These are phyloP conservation scores for Peniophora sp. DNA, from an alignment of 1,284 basidiomycete genomes.

Conservation along the genomic window DNA sequence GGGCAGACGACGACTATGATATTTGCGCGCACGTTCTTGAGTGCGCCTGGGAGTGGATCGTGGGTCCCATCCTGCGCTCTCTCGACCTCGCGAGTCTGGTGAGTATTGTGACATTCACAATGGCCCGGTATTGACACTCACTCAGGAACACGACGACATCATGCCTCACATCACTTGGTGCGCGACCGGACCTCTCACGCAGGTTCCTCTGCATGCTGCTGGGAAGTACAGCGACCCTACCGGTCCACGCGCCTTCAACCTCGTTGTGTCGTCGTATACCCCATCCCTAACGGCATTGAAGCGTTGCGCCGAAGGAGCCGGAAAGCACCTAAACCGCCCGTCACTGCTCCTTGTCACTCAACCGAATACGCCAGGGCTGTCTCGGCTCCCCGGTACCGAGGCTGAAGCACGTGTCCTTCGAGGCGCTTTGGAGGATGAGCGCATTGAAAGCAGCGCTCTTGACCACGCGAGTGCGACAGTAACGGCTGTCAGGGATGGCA, in stretches of 20 bases:
- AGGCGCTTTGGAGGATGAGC: background rate
- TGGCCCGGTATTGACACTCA: background rate
- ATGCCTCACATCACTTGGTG: background rate
- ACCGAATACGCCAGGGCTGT: background rate
- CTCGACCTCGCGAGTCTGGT: background rate
- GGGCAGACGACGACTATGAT: background rate
- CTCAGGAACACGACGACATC: background rate
- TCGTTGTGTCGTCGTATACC: background rate
- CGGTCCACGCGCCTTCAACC: background rate
- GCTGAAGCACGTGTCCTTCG: background rate
- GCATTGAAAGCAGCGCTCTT: background rate
- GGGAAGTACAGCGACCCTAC: background rate
- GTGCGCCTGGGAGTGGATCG: background rate
- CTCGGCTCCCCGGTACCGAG: background rate
- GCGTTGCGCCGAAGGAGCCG: background rate
- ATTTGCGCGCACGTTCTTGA: background rate
- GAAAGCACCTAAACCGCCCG: background rate
- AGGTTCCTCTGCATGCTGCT: background rate
- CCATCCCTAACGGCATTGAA: background rate
- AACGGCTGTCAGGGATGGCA: background rate
- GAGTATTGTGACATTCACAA: background rate
- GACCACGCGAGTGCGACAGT: background rate
- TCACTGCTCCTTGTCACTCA: background rate
- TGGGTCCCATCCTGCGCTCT: background rate
- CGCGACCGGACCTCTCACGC: background rate